phyloP scores from a whole-genome alignment of 2,329 filamentous ascomycete species.

The Xenosphaeropsis pyriputrescens region DNA sequence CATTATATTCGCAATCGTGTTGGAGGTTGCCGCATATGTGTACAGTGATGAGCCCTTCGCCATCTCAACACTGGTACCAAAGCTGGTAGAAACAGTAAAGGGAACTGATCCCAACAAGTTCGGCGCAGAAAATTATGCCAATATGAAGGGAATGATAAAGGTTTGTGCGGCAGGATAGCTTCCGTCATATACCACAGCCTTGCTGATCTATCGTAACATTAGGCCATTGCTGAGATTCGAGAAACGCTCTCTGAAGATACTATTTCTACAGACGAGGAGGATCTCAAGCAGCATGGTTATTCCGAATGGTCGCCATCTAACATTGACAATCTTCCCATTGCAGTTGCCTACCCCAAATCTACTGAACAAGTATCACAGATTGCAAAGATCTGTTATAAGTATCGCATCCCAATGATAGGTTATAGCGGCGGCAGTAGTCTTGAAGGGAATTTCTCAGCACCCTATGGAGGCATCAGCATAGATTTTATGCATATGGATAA shows the following conservation, averaged over 20 bases:
- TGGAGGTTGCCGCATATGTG: too few relatives aligned
- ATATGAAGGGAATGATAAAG: conserved; percentile 5
- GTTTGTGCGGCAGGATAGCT: conserved; percentile 1
- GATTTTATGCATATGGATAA: conserved; percentile 83
- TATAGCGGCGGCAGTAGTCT: conserved; percentile 68
- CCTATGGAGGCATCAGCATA: conserved; percentile 74
- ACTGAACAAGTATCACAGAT: conserved; percentile 47
- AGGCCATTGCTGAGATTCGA: conserved; percentile 8
- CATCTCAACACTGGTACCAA: conserved; percentile 10
- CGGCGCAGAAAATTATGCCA: conserved; percentile 1
- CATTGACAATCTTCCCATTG: conserved; percentile 40
- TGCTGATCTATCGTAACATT: not conserved
- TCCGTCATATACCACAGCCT: too few relatives aligned
- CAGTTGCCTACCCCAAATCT: conserved; percentile 44
- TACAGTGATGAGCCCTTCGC: too few relatives aligned
- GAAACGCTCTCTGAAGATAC: conserved; percentile 27
- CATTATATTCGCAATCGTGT: too few relatives aligned
- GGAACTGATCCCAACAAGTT: too few relatives aligned
- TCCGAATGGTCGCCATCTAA: conserved; percentile 50
- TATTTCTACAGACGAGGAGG: conserved; percentile 46
- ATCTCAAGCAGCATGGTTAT: conserved; percentile 43
- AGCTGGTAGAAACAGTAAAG: too few relatives aligned
- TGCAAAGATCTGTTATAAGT: conserved; percentile 56
- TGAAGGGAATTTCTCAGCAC: conserved; percentile 81
- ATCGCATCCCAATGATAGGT: conserved; percentile 65